Conservation (phyloP, 2,329 filamentous ascomycete genomes). For the Aschersonia sp. region DNA sequence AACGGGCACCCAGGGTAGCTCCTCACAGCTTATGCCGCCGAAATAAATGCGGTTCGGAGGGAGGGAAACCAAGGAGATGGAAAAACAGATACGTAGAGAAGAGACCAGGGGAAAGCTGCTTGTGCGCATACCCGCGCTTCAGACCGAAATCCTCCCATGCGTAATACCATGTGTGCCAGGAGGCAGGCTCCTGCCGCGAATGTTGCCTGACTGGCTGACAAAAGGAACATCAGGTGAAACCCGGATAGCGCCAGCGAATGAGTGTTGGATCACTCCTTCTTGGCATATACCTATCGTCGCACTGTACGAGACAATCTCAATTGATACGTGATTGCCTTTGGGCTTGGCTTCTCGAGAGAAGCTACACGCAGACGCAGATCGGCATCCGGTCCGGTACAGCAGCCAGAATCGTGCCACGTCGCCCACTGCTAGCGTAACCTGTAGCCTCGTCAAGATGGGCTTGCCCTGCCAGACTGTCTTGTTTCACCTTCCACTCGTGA, state of each 20-base stretch:
- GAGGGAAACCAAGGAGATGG: no score
- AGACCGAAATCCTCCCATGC: neutral
- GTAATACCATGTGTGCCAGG: neutral
- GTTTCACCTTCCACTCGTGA: neutral
- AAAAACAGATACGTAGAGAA: neutral
- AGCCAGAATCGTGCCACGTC: neutral
- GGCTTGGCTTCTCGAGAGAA: neutral
- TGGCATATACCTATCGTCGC: neutral
- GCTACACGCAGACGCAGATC: neutral
- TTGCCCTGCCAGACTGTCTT: neutral
- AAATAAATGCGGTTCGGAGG: no score
- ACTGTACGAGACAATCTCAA: neutral
- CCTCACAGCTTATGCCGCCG: no score
- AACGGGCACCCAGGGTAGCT: neutral
- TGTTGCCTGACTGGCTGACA: neutral
- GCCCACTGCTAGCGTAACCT: neutral
- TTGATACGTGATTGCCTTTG: neutral
- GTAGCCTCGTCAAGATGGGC: neutral
- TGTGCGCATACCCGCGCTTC: neutral
- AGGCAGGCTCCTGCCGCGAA: neutral
- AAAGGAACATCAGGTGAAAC: neutral
- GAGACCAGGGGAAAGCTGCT: neutral
- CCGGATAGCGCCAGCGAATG: neutral
- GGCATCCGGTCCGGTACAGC: neutral
- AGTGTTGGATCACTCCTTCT: neutral